Conservation (phyloP, 306 rosid species). For the Vicia sativa region DNA sequence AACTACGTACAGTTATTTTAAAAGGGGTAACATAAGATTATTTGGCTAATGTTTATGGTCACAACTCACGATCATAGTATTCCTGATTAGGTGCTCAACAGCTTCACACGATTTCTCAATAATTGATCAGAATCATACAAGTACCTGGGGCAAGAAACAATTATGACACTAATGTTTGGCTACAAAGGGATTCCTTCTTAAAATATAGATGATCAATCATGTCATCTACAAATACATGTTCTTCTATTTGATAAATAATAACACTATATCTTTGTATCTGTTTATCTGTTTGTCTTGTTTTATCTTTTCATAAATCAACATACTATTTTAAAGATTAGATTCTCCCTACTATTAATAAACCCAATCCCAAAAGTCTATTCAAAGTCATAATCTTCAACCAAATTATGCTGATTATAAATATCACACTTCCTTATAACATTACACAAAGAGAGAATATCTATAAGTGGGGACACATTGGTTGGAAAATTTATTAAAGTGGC, state of each 20-base stretch:
- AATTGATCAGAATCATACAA: constrained; percentile 33
- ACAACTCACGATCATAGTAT: not conserved
- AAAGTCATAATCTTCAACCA: constrained; percentile 39
- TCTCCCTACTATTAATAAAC: constrained; percentile 35
- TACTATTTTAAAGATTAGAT: constrained; percentile 36
- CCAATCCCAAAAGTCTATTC: constrained; percentile 43
- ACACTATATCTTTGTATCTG: not conserved
- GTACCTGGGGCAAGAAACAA: constrained; percentile 22
- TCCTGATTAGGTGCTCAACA: not conserved
- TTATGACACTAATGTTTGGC: constrained; percentile 25
- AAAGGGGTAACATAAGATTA: too few species aligned
- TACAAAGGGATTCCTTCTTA: constrained; percentile 23
- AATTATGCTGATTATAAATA: constrained; percentile 32
- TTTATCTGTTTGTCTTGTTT: constrained; percentile 27
- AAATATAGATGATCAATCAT: constrained; percentile 23
- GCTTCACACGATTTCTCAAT: constrained; percentile 22
- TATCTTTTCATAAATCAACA: constrained; percentile 21
- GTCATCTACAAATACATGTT: constrained; percentile 24
- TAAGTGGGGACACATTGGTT: constrained; percentile 34
- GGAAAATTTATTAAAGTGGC: not conserved
- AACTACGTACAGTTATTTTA: too few species aligned
- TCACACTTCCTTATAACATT: constrained; percentile 39
- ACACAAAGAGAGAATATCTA: constrained; percentile 3
- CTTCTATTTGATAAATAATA: not conserved
- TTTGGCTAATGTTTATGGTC: too few species aligned